Evolutionary conservation across 352 stramenopile genomes (phyloP), one percentile per base, ranked within the genome.

Genomic region (Phytophthora tubulina): DNA sequence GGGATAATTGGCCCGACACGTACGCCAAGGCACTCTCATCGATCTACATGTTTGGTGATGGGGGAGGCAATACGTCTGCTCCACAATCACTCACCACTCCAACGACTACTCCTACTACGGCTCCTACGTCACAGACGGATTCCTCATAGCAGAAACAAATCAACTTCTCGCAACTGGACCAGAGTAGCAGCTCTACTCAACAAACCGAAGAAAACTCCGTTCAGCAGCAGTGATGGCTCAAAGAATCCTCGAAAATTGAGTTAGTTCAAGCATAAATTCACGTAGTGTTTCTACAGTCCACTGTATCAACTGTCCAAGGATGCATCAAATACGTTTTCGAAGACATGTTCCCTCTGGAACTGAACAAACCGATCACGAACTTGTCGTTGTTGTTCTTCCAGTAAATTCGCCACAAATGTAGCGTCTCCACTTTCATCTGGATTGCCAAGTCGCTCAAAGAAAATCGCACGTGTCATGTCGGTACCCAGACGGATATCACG

Each of bases 21-120:
- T 57, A 67, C 32, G 73, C 73, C 7, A 78, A 58, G 6, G 73
- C 73, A 5, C 48, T 78, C 2, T 67, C 70, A 5, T 80, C 73
- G 4, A 27, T 78, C 38, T 65, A 67, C 32, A 70, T 81, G 61
- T 76, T 81, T 36, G 33, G 14, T 3, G 57, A 56, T 14, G 41
- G 33, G 13, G 15, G 15, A 52, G 31, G 8, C 60, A 56, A 62
- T n/a, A 51, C 21, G 4, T 46, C 51, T 27, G 32, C 42, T 3
- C 39, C 21, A 27, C 21, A 27, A 27, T 27, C 21, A 27, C 21
- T 27, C 21, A 27, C 21, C 21, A 27, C 42, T 17, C 32, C 49
- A 67, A 42, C 30, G 27, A 4, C 14, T 15, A 21, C 50, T 17
- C 0, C 30, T 32, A 42, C 54, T n/a, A 32, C 31, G 32, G 1